Conservation (phyloP, 148 eudicot genomes). For the Drosera capensis region DNA sequence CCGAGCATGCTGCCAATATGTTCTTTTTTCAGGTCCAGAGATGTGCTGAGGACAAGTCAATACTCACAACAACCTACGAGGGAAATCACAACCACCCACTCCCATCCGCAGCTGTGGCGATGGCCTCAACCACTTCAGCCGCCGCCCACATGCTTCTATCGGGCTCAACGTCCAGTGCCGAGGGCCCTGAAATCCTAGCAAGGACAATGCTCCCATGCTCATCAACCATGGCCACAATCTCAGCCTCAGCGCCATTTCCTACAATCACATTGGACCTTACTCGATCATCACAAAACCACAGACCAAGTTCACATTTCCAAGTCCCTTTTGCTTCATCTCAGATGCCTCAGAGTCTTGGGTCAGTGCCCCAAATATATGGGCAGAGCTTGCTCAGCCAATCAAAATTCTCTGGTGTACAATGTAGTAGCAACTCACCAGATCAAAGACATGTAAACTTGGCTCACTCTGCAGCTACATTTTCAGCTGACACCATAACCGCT, state of each 20-base stretch:
- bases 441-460: not conserved
- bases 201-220: constrained; percentile 65
- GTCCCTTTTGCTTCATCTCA: constrained; percentile 3
- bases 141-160: constrained; percentile 85
- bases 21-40: constrained; percentile 55
- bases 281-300: constrained; percentile 6
- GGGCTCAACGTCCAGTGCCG: constrained; percentile 71
- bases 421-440: constrained; percentile 2
- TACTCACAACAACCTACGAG: constrained; percentile 73
- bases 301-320: not conserved
- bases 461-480: not conserved
- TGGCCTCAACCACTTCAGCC: constrained; percentile 82
- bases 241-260: constrained; percentile 90
- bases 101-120: constrained; percentile 83
- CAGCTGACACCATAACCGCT: constrained; percentile 46
- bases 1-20: not conserved
- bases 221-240: constrained; percentile 75
- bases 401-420: constrained; percentile 57
- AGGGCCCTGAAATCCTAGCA: constrained; percentile 61
- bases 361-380: constrained; percentile 23
- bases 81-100: constrained; percentile 84
- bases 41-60: constrained; percentile 66
- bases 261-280: constrained; percentile 84
- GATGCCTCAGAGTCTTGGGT: constrained; percentile 15
- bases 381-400: constrained; percentile 39